Evolutionary conservation across 2,329 filamentous ascomycete species (phyloP), one percentile per base, ranked within the genome.

Genomic region (Cylindrodendrum hubeiense): DNA sequence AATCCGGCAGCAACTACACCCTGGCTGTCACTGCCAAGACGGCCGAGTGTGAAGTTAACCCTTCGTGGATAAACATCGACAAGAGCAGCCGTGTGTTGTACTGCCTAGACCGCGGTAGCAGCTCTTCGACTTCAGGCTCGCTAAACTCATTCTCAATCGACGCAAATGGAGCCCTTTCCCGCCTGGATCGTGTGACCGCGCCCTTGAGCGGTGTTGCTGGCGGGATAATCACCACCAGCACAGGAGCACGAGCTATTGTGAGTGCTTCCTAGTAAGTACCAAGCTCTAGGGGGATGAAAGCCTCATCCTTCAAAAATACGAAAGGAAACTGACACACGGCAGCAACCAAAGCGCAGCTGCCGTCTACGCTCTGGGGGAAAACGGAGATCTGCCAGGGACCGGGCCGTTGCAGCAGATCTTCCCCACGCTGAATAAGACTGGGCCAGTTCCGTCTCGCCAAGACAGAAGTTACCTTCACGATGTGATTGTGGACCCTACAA

Each of bases 391-490:
- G 2, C 56, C 65, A 9, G 71, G 70, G 5, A 67, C 65, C 2
- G 65, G 50, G 1, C 68, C 60, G 3, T 9, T 74, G 10, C 71
- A 74, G 46, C 57, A 66, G 17, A 39, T 74, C 3, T 55, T 67
- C 7, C 60, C 71, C 2, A 73, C 54, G 1, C 62, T 74, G 12
- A 69, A 44, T 21, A 43, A 70, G 8, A 70, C 66, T 1, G 71
- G 71, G 0, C 70, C 71, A 1, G 62, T 74, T 5, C 12, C 67
- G 6, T 57, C 60, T 12, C 70, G 71, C 15, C 71, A 74, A 15
- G 71, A 74, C 19, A 58, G 60, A 1, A 74, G 71, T 8, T 71
- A 74, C 9, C 64, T 74, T 0, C 71, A 74, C 37, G 68, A 74
- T 2, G 71, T 74, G 15, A 70, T 74, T 0, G 22, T 69, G 9